Evolutionary conservation across 2,329 filamentous ascomycete genomes (phyloP).

Genomic region (Orbilia quercus): DNA sequence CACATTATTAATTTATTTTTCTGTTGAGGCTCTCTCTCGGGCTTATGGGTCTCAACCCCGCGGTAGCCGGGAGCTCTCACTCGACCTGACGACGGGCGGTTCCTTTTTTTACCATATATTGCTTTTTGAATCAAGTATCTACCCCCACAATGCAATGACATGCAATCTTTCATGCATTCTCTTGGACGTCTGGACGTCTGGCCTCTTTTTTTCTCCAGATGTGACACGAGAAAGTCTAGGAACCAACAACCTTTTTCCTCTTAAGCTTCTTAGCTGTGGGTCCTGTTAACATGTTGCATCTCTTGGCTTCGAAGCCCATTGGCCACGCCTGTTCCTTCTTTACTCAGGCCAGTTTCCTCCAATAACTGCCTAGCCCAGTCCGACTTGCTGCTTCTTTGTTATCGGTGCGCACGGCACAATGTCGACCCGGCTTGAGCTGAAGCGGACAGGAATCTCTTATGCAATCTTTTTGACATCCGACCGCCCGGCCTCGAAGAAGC

Average conservation of each 20-base stretch:
- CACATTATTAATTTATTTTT: constrained; percentile 18
- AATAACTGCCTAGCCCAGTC: constrained; percentile 48
- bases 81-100: constrained; percentile 16
- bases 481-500: constrained; percentile 43
- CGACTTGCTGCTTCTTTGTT: constrained; percentile 31
- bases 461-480: constrained; percentile 52
- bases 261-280: constrained; percentile 55
- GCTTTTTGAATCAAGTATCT: constrained; percentile 36
- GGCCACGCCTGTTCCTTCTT: constrained; percentile 35
- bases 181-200: constrained; percentile 37
- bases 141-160: constrained; percentile 45
- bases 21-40: constrained; percentile 26
- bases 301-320: constrained; percentile 47
- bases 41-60: constrained; percentile 48
- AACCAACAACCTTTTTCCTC: constrained; percentile 50
- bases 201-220: constrained; percentile 42
- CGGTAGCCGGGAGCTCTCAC: constrained; percentile 47
- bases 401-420: constrained; percentile 56
- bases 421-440: constrained; percentile 52
- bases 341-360: constrained; percentile 31
- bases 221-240: constrained; percentile 37
- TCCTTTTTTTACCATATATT: constrained; percentile 41
- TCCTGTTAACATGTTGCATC: constrained; percentile 38
- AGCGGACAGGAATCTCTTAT: constrained; percentile 34
- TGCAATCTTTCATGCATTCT: constrained; percentile 56